Evolutionary conservation across 2,329 filamentous ascomycete species (phyloP), one percentile per base, ranked within the genome.

Genomic region (Xenosphaeropsis pyriputrescens): DNA sequence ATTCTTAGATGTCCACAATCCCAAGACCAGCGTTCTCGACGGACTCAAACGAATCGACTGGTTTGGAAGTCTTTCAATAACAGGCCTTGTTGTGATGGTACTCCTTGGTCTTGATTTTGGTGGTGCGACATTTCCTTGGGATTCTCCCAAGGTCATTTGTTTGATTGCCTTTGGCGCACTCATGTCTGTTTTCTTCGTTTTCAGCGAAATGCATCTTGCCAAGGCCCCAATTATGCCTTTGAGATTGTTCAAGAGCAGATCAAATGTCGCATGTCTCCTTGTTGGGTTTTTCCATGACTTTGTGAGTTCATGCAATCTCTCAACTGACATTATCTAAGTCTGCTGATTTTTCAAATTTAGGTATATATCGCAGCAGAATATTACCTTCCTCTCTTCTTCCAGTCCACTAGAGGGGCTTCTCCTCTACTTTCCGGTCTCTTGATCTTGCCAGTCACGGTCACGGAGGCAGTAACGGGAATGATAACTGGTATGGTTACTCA

Each of bases 31-130:
- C 6, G 13, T 35, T 19, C 3, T 17, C 16, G 33, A 35, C 9
- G 18, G 18, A 14, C 18, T 35, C 4, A 22, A 22, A 15, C 15
- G 15, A 18, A 18, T 35, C 33, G 33, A 35, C 15, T 35, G 32
- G 19, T 29, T 41, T 39, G 39, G 35, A 29, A 18, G n/a, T 0
- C 34, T 77, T n/a, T 60, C 69, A 8, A 67, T 84, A 43, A 63
- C 83, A 6, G 72, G 72, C 18, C 73, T 69, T 4, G 75, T 73
- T 0, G 55, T 84, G 34, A 82, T 85, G 75, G 57, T 91, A 46
- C 70, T 93, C 3, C 73, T 93, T 35, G 85, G 83, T 1, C 70
- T 93, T 8, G 79, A 91, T 50, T 82, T 86, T 44, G 85, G 85
- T 39, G 85, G 83, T 38, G 70, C 83, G 37, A 64, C 65, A 29